Conservation (phyloP, 2,329 filamentous ascomycete genomes). For the Venturia asperata region DNA sequence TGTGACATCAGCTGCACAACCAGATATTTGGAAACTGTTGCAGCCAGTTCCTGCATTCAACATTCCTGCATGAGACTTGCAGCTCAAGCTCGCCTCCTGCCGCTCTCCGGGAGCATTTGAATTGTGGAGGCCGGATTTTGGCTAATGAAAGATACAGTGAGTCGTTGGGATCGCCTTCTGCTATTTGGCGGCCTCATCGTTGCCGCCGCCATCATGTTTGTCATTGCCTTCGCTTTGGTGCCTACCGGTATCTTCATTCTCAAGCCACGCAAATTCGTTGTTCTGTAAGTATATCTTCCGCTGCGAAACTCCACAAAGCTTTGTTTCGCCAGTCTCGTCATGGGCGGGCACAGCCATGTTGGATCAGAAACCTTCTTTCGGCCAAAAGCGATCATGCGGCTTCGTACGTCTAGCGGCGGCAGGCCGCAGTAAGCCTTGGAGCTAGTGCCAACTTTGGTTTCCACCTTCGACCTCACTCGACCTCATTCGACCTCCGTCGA, state of each 20-base stretch:
- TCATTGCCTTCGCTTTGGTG: conserved; percentile 85
- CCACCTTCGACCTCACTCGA: not conserved
- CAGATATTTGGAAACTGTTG: not conserved
- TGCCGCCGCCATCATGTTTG: conserved; percentile 83
- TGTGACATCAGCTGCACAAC: conserved; percentile 19
- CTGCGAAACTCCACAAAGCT: not conserved
- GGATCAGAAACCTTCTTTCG: conserved; percentile 26
- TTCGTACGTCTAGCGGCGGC: conserved; percentile 19
- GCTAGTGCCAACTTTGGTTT: conserved; percentile 9
- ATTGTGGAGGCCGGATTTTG: not conserved
- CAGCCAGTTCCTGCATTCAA: conserved; percentile 37
- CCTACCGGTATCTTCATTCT: conserved; percentile 62
- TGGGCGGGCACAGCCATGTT: conserved; percentile 27
- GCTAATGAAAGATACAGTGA: conserved; percentile 54
- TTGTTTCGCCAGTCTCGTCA: conserved; percentile 18
- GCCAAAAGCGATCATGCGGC: conserved; percentile 35
- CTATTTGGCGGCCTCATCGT: conserved; percentile 89
- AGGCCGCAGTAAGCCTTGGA: conserved; percentile 8
- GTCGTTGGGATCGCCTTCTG: conserved; percentile 90
- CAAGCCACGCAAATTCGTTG: conserved; percentile 87
- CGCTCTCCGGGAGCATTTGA: not conserved
- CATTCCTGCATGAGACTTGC: conserved; percentile 34
- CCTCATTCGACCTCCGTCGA: not conserved
- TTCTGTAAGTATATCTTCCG: conserved; percentile 66
- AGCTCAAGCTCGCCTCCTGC: conserved; percentile 19